Evolutionary conservation across 768 basidiomycete genomes (phyloP).

Genomic region (Clitopilus hobsonii): DNA sequence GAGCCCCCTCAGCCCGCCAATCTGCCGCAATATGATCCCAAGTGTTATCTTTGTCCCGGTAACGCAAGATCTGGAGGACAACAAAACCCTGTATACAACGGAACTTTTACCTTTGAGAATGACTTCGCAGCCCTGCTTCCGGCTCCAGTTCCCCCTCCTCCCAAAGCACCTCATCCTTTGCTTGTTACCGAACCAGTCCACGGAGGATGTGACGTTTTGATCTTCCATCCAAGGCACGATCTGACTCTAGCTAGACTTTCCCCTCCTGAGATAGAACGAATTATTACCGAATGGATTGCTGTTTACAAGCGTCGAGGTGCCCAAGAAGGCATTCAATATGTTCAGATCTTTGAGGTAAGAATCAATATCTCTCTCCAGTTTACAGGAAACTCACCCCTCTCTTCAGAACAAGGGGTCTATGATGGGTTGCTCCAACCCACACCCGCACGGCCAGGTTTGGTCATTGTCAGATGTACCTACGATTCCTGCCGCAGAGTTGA

Average conservation of each 20-base stretch:
- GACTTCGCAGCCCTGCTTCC: conserved; percentile 81
- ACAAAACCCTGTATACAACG: conserved; percentile 61
- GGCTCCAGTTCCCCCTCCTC: conserved; percentile 49
- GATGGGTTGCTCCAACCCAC: conserved; percentile 95
- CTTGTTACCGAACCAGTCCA: conserved; percentile 62
- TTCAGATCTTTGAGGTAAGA: conserved; percentile 90
- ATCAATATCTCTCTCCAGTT: conserved; percentile 7
- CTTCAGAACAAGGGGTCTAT: conserved; percentile 88
- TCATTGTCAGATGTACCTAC: conserved; percentile 70
- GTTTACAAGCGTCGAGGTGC: conserved; percentile 57
- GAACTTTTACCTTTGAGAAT: conserved; percentile 71
- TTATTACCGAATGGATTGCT: conserved; percentile 71
- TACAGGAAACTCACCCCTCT: conserved; percentile 3
- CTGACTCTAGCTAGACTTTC: conserved; percentile 71
- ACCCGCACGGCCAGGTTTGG: conserved; percentile 92
- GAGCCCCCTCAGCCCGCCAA: conserved; percentile 53
- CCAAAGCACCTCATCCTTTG: conserved; percentile 53
- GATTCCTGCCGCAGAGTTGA: conserved; percentile 63
- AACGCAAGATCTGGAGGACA: conserved; percentile 72
- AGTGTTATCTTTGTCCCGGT: conserved; percentile 87
- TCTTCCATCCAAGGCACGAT: conserved; percentile 85
- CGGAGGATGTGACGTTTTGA: conserved; percentile 84
- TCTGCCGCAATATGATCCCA: conserved; percentile 62
- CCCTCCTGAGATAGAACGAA: conserved; percentile 48
- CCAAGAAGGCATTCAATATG: conserved; percentile 68